Conservation (phyloP, 139 green algal genomes). For the Chlamydomonas schloesseri region DNA sequence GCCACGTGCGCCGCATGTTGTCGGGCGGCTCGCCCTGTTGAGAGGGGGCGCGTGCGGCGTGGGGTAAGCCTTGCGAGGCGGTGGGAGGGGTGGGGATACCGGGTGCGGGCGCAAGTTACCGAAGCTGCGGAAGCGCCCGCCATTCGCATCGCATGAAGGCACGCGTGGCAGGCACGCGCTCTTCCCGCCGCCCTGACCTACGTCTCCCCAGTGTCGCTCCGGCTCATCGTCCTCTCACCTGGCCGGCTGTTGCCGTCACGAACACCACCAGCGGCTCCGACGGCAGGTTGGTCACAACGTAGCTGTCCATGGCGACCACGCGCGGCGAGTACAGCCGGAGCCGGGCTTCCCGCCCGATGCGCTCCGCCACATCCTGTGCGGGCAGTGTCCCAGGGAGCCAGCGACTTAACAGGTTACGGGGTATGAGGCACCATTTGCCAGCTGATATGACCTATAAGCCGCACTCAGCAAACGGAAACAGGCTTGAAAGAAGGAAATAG, state of each 20-base stretch:
- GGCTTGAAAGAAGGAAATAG: neutral
- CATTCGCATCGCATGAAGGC: no score
- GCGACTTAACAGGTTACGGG: no score
- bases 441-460: no score
- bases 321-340: constrained; percentile 57
- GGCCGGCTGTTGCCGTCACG: constrained; percentile 88
- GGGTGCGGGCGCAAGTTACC: no score
- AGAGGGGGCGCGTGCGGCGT: neutral
- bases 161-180: no score
- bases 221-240: no score
- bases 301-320: constrained; percentile 83
- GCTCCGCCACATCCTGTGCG: constrained; percentile 91
- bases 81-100: neutral
- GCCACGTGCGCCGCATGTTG: constrained; percentile 94
- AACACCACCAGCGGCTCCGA: constrained; percentile 75
- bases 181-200: no score
- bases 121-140: no score
- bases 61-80: no score
- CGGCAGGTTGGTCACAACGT: constrained; percentile 71
- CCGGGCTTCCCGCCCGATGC: constrained; percentile 79
- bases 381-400: no score
- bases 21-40: constrained; percentile 87
- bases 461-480: neutral
- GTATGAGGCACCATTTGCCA: no score
- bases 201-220: no score